These are phyloP conservation scores for Glaciozyma antarctica DNA, from an alignment of 768 basidiomycete genomes.

Conservation along the genomic window DNA sequence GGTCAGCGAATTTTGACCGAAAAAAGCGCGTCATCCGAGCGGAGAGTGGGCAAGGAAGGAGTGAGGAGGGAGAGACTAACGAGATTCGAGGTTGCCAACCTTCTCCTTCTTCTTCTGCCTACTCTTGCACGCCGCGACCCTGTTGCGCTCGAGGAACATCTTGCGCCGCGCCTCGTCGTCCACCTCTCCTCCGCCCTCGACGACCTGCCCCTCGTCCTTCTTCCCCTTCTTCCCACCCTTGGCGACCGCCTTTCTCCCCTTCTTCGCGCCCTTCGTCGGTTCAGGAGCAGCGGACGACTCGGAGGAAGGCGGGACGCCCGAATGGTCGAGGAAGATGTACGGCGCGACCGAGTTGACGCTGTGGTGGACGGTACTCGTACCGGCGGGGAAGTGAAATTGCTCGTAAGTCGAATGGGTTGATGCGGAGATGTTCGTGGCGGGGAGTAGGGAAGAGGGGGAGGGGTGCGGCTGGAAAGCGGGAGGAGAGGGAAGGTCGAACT, in stretches of 20 bases:
- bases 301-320: neutral
- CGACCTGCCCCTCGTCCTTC: neutral
- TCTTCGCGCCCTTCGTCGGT: neutral
- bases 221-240: constrained; percentile 6
- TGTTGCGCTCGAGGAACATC: constrained; percentile 32
- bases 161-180: constrained; percentile 20
- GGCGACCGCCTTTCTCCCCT: constrained; percentile 13
- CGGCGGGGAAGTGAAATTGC: neutral
- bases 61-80: neutral
- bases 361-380: neutral
- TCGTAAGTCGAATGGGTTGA: neutral
- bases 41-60: too few relatives aligned
- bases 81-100: constrained; percentile 23
- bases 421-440: neutral
- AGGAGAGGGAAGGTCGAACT: neutral
- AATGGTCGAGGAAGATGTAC: neutral
- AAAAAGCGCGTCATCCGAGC: neutral
- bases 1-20: neutral
- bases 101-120: constrained; percentile 34
- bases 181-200: neutral
- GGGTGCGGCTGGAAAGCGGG: neutral
- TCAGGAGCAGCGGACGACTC: neutral
- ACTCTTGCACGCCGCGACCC: constrained; percentile 33
- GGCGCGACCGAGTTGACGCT: neutral
- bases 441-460: neutral